A percentile compares a stretch with the other conserved stretches of the same genome.
phyloP scores from a whole-genome alignment of 345 rosid genomes.

The Linum lewisii region DNA sequence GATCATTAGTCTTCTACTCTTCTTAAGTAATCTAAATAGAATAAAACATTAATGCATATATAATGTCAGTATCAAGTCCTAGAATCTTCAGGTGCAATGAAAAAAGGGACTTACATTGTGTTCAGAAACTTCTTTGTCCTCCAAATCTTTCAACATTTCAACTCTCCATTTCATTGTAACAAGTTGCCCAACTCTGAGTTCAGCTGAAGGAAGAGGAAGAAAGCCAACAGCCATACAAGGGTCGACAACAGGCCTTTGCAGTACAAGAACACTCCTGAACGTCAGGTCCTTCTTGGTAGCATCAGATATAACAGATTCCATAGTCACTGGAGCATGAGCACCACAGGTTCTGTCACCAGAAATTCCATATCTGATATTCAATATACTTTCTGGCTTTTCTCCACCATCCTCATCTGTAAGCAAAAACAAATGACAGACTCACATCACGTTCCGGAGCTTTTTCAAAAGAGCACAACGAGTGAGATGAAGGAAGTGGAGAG shows the following conservation, averaged over 20 bases:
- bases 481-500: background rate
- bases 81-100: background rate
- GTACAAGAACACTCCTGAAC: conserved; percentile 64
- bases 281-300: conserved; percentile 42
- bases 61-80: background rate
- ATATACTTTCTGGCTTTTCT: conserved; percentile 46
- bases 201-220: conserved; percentile 67
- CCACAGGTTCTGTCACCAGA: conserved; percentile 68
- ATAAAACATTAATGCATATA: background rate
- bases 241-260: conserved; percentile 89
- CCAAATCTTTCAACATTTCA: conserved; percentile 65
- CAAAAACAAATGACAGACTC: conserved; percentile 7
- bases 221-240: conserved; percentile 91
- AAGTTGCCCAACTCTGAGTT: conserved; percentile 87
- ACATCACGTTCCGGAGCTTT: background rate
- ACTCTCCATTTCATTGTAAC: conserved; percentile 81
- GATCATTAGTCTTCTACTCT: background rate
- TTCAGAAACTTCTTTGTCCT: conserved; percentile 28
- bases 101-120: conserved; percentile 35
- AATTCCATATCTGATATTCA: conserved; percentile 69
- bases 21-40: background rate
- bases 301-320: conserved; percentile 28
- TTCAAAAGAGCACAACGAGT: background rate
- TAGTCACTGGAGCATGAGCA: conserved; percentile 69
- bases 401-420: conserved; percentile 37